Conservation (phyloP, 1,139 yeast genomes). For the Yamadazyma pseudoaaseri region DNA sequence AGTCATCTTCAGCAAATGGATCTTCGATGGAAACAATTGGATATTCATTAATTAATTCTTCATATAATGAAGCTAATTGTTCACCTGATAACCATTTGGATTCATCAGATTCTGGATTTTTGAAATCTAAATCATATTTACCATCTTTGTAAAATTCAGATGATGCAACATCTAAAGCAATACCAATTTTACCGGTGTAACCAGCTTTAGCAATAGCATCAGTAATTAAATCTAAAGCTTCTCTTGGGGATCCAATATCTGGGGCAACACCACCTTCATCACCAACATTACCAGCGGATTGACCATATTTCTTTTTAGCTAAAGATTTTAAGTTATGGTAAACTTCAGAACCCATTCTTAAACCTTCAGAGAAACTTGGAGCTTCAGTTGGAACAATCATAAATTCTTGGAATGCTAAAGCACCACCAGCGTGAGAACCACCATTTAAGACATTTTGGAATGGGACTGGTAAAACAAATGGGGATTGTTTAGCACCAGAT, state of each 20-base stretch:
- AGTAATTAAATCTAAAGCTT: slow-evolving; percentile 89
- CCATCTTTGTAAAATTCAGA: slow-evolving; percentile 96
- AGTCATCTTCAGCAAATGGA: slow-evolving; percentile 98
- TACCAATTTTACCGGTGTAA: slow-evolving; percentile 84
- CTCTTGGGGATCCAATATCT: slow-evolving; percentile 86
- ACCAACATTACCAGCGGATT: slow-evolving; percentile 98
- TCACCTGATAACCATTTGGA: slow-evolving; percentile 87
- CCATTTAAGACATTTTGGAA: slow-evolving; percentile 98
- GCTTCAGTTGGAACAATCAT: slow-evolving; percentile 96
- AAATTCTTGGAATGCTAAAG: slow-evolving; percentile 96
- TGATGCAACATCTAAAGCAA: slow-evolving; percentile 94
- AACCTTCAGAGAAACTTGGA: slow-evolving; percentile 83
- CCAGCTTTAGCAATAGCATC: slow-evolving; percentile 89
- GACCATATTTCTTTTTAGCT: slow-evolving; percentile 91
- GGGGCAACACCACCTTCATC: slow-evolving; percentile 99
- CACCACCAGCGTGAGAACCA: slow-evolving; percentile 99
- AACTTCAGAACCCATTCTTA: slow-evolving; percentile 94
- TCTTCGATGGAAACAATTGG: slow-evolving; percentile 98
- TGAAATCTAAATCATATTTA: slow-evolving; percentile 94
- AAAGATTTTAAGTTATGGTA: slow-evolving; percentile 91
- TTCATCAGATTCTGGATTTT: slow-evolving; percentile 87
- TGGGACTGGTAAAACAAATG: slow-evolving; percentile 90
- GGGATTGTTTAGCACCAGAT: slow-evolving; percentile 55
- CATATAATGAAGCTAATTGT: slow-evolving; percentile 82
- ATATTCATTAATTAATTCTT: slow-evolving; percentile 74